phyloP scores from a whole-genome alignment of 176 grass and related monocot genomes.

The Secale cereale region DNA sequence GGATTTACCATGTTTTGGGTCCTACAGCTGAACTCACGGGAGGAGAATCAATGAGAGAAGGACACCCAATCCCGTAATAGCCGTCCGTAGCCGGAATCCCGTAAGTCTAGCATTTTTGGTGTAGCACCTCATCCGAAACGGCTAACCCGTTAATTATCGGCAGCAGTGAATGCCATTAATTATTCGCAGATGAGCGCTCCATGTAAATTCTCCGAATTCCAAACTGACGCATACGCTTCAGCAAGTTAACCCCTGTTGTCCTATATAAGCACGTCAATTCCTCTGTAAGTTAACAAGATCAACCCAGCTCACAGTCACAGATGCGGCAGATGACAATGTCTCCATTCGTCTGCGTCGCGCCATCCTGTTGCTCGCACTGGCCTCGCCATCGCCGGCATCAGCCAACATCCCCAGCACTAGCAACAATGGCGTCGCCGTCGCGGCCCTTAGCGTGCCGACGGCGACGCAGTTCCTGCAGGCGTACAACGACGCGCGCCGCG shows the following conservation, averaged over 20 bases:
- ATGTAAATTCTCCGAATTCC: not conserved
- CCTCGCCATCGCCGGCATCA: not conserved
- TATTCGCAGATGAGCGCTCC: not conserved
- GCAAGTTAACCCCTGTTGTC: not conserved
- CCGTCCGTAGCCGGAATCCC: too few species aligned
- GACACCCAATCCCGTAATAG: too few species aligned
- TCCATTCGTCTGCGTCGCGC: not conserved
- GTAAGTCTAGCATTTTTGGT: too few species aligned
- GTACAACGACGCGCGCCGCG: slow-evolving; percentile 22
- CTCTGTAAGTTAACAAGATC: not conserved
- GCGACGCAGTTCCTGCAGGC: slow-evolving; percentile 2
- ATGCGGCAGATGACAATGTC: not conserved
- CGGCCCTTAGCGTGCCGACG: not conserved
- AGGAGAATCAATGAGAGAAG: too few species aligned
- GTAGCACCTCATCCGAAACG: too few species aligned
- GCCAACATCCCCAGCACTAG: not conserved
- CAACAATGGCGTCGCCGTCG: not conserved
- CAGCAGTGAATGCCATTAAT: not conserved
- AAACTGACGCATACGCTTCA: not conserved
- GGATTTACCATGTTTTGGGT: too few species aligned
- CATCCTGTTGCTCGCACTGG: not conserved
- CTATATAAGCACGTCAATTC: not conserved
- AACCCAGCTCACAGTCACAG: not conserved
- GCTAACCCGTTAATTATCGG: not conserved
- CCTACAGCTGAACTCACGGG: too few species aligned